A percentile compares a stretch with the other conserved stretches of the same genome.
Evolutionary conservation across 2,329 filamentous ascomycete species (phyloP).

Genomic region (Arthrobotrys entomopaga): DNA sequence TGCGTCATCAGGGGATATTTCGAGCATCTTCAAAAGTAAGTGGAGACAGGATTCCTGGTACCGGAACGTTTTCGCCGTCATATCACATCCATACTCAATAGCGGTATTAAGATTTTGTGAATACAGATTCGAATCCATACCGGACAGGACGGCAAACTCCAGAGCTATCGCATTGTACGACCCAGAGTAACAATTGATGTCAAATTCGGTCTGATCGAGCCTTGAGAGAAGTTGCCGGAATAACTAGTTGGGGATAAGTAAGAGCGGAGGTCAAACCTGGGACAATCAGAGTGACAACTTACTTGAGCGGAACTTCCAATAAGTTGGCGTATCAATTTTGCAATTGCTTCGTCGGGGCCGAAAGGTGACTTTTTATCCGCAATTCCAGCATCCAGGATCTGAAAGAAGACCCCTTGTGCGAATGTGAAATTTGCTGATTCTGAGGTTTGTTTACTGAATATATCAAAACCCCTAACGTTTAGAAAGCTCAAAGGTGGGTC

Average conservation of each 20-base stretch:
- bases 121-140: neutral
- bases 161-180: conserved; percentile 37
- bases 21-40: conserved; percentile 7
- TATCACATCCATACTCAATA: conserved; percentile 23
- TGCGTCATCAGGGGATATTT: neutral
- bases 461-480: conserved; percentile 3
- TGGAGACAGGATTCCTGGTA: conserved; percentile 35
- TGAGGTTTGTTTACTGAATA: neutral
- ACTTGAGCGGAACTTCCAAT: conserved; percentile 11
- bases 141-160: neutral
- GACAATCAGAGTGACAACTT: neutral
- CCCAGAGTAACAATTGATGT: conserved; percentile 38
- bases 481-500: conserved; percentile 12
- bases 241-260: conserved; percentile 17
- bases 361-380: conserved; percentile 24
- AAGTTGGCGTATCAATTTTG: conserved; percentile 6
- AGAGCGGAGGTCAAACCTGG: neutral
- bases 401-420: conserved; percentile 12
- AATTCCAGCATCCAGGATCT: conserved; percentile 21
- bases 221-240: conserved; percentile 19
- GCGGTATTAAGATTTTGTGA: conserved; percentile 27
- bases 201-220: conserved; percentile 23
- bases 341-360: conserved; percentile 21
- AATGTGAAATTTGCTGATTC: neutral
- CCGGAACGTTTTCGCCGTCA: conserved; percentile 15